Evolutionary conservation across 257 asterid genomes (phyloP), one percentile per base, ranked within the genome.

Genomic region (Paulownia fortunei): DNA sequence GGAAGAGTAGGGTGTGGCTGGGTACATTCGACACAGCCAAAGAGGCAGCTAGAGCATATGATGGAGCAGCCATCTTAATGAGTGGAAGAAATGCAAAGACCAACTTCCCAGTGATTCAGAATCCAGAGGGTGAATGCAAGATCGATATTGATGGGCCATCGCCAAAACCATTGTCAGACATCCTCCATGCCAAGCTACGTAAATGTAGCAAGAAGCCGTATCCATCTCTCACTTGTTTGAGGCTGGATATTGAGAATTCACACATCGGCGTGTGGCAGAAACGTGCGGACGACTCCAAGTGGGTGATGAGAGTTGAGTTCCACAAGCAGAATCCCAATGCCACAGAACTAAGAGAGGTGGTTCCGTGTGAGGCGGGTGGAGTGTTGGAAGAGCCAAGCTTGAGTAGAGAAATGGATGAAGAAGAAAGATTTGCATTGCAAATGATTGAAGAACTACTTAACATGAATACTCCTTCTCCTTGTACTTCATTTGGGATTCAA

Each of bases 241-340:
- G 90, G 67, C 86, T 88, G 8, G 92, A 88, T 69, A 88, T 58
- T 0, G 90, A 88, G 65, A 88, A 51, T 32, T 86, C 87, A 41
- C 88, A 86, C 63, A 86, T 88, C 11, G 92, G 92, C 3, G 90
- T 88, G 58, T 86, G 92, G 92, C 92, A 88, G 72, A 86, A 88
- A 74, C 87, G 89, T 23, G 92, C 92, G 18, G 92, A 90, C 0
- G 82, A 81, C 42, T 88, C 92, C 0, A 86, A 80, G 6, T 88
- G 92, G 92, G 89, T 88, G n/a, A 86, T 86, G 92, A 85, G 80
- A 0, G 87, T 88, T 52, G 84, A 88, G 71, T 85, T 88, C 58
- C 68, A 6, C 10, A 30, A 30, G 36, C 36, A 30, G 36, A 30
- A 30, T 30, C 4, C 36, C 4, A 30, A 4, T 30, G 4, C 36